phyloP scores from a whole-genome alignment of 2,329 filamentous ascomycete species.

The Diplodia sapinea region DNA sequence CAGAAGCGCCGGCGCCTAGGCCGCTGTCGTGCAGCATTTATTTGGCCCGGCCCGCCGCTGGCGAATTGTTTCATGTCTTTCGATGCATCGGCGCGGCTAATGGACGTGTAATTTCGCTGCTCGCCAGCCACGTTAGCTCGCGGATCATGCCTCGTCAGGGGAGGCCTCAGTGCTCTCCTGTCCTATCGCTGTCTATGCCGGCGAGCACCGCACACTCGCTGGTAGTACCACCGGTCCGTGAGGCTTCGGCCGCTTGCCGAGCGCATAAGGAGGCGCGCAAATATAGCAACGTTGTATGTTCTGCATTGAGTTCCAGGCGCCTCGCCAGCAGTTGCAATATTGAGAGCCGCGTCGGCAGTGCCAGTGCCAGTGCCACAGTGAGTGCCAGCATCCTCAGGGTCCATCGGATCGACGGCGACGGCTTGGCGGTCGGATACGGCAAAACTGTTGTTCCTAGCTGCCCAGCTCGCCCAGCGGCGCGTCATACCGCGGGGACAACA shows the following conservation, averaged over 20 bases:
- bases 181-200: constrained; percentile 10
- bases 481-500: constrained; percentile 27
- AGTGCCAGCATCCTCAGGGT: not conserved
- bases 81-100: constrained; percentile 26
- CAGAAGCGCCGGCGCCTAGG: not conserved
- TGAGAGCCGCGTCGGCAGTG: not conserved
- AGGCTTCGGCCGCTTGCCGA: not conserved
- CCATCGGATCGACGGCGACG: constrained; percentile 3
- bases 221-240: too few species aligned
- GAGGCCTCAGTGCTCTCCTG: constrained; percentile 9
- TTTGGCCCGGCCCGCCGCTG: constrained; percentile 25
- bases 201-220: not conserved
- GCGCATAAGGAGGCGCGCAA: constrained; percentile 16
- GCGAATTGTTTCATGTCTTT: constrained; percentile 28
- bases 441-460: not conserved
- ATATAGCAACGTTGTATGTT: constrained; percentile 9
- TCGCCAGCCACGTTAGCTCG: constrained; percentile 13
- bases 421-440: constrained; percentile 11
- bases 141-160: constrained; percentile 18
- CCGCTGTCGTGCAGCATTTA: constrained; percentile 4
- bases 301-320: not conserved
- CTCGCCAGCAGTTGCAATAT: not conserved
- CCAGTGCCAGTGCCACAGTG: not conserved
- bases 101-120: constrained; percentile 21
- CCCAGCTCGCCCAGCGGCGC: not conserved